These are phyloP conservation scores for Pisolithus tinctorius DNA, from an alignment of 768 basidiomycete genomes.

Conservation along the genomic window DNA sequence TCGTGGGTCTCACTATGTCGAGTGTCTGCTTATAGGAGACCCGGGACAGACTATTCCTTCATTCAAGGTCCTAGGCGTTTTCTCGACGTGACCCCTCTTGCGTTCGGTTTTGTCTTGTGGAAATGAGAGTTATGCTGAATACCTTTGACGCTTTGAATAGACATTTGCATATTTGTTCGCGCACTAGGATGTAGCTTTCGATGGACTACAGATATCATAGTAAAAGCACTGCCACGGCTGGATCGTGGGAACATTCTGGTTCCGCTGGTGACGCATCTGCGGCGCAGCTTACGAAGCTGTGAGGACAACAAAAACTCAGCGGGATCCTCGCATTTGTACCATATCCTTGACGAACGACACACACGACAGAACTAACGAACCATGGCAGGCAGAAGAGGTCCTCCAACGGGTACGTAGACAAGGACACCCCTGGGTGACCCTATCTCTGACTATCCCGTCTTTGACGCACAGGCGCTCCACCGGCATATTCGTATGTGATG, in stretches of 20 bases:
- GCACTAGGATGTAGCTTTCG: too few relatives aligned
- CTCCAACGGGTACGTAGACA: slow-evolving; percentile 9
- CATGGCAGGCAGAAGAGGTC: slow-evolving; percentile 12
- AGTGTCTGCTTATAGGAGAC: slow-evolving; percentile 83
- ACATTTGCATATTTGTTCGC: background rate
- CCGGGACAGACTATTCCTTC: slow-evolving; percentile 72
- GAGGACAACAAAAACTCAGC: too few relatives aligned
- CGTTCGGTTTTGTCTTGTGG: background rate
- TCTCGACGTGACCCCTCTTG: slow-evolving; percentile 49
- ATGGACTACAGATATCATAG: too few relatives aligned
- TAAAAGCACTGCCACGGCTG: too few relatives aligned
- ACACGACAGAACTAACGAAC: background rate
- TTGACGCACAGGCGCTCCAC: slow-evolving; percentile 37
- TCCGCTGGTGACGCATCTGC: background rate
- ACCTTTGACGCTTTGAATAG: background rate
- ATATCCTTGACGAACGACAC: background rate
- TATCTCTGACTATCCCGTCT: background rate
- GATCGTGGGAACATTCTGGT: background rate
- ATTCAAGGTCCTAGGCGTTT: slow-evolving; percentile 91
- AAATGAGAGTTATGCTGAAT: background rate
- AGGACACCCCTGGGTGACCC: background rate
- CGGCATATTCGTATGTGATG: slow-evolving; percentile 53
- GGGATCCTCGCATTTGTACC: too few relatives aligned
- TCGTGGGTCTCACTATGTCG: slow-evolving; percentile 89
- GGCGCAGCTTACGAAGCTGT: too few relatives aligned